These are phyloP conservation scores for Closterium sp. DNA, from an alignment of 139 green algal species.

Conservation along the genomic window DNA sequence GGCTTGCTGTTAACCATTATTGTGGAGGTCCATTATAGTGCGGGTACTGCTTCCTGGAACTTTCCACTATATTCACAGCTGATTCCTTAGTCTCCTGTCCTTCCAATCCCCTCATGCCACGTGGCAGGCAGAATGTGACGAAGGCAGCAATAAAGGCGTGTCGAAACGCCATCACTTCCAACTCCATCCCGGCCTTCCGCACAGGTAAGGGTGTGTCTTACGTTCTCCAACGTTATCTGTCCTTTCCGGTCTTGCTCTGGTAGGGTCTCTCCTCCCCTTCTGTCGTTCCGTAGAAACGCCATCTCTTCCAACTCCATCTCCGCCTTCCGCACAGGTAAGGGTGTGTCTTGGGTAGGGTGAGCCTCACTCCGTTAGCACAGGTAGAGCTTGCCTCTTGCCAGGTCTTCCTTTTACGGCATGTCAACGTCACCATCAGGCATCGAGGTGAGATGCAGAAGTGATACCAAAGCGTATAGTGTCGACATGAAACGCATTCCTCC, in stretches of 20 bases:
- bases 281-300: too few species aligned
- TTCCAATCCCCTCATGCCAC: not conserved
- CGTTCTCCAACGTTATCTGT: not conserved
- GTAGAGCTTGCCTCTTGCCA: too few species aligned
- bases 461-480: too few species aligned
- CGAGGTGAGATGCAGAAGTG: too few species aligned
- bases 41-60: not conserved
- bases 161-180: slow-evolving; percentile 29
- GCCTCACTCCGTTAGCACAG: too few species aligned
- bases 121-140: slow-evolving; percentile 37
- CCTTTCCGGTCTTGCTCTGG: not conserved
- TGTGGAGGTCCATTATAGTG: not conserved
- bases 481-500: too few species aligned
- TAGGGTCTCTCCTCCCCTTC: too few species aligned
- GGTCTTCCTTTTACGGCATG: too few species aligned
- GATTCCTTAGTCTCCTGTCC: not conserved
- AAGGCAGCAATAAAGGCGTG: slow-evolving; percentile 24
- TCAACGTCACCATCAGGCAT: too few species aligned
- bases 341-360: too few species aligned
- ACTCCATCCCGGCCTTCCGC: slow-evolving; percentile 43
- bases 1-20: not conserved
- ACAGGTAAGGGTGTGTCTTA: slow-evolving; percentile 26
- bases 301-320: too few species aligned
- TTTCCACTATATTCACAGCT: not conserved
- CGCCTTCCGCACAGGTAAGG: too few species aligned